Evolutionary conservation across 768 basidiomycete genomes (phyloP).

Genomic region (Panus rudis): DNA sequence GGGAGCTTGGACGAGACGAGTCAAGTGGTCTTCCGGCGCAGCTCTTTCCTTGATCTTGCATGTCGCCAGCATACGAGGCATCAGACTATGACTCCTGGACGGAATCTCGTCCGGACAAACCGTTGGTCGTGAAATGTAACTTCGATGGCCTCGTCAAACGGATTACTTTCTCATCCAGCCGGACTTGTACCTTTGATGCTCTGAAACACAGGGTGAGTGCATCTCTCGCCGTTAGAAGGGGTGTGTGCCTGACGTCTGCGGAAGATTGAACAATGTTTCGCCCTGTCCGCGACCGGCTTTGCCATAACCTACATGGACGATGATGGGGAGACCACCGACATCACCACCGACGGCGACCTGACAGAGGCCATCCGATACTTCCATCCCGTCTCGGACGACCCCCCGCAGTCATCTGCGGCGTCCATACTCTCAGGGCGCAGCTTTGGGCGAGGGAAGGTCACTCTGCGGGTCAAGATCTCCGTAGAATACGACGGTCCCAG

Average conservation of each 20-base stretch:
- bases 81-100: conserved; percentile 22
- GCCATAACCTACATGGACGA: conserved; percentile 82
- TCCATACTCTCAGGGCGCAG: conserved; percentile 66
- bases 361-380: conserved; percentile 88
- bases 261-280: conserved; percentile 83
- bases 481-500: conserved; percentile 91
- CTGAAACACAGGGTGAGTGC: conserved; percentile 62
- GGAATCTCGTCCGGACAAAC: conserved; percentile 57
- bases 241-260: conserved; percentile 6
- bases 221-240: not conserved
- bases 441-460: conserved; percentile 64
- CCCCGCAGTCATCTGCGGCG: conserved; percentile 60
- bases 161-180: conserved; percentile 74
- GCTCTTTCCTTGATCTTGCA: too few species aligned
- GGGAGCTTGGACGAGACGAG: too few species aligned
- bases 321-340: conserved; percentile 70
- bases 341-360: conserved; percentile 66
- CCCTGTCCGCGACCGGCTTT: conserved; percentile 62
- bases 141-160: conserved; percentile 69
- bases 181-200: conserved; percentile 70
- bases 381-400: conserved; percentile 66
- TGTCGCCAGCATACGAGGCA: conserved; percentile 21
- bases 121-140: conserved; percentile 77
- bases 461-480: conserved; percentile 64
- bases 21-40: too few species aligned